phyloP scores from a whole-genome alignment of 495 filamentous ascomycete genomes.

The Hypoxylon lienhwacheense region DNA sequence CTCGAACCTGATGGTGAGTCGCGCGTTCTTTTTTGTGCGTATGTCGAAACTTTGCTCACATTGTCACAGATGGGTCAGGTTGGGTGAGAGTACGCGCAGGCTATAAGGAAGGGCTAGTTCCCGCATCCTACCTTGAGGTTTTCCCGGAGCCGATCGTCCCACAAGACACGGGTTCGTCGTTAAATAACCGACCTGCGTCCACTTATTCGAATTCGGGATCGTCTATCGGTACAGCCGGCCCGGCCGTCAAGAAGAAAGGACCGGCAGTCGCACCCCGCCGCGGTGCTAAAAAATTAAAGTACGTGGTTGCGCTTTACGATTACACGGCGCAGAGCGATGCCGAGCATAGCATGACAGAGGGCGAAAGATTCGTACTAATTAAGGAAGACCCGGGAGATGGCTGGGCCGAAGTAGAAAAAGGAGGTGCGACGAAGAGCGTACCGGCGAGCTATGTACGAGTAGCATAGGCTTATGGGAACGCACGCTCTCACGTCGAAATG shows the following conservation, averaged over 20 bases:
- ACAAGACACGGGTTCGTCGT: slow-evolving; percentile 54
- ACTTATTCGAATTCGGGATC: slow-evolving; percentile 81
- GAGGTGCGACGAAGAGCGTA: slow-evolving; percentile 87
- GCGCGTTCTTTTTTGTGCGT: background rate
- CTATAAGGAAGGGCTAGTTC: slow-evolving; percentile 77
- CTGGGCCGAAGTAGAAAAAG: slow-evolving; percentile 94
- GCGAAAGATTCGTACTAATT: slow-evolving; percentile 87
- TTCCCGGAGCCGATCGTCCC: slow-evolving; percentile 53
- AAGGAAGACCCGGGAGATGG: slow-evolving; percentile 86
- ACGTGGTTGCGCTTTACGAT: slow-evolving; percentile 91
- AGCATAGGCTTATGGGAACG: slow-evolving; percentile 16
- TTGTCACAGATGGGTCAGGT: slow-evolving; percentile 77
- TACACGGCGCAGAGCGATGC: slow-evolving; percentile 83
- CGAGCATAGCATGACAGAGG: slow-evolving; percentile 88
- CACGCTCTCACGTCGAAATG: background rate
- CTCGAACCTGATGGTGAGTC: slow-evolving; percentile 86
- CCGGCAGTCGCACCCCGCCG: slow-evolving; percentile 89
- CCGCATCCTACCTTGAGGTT: slow-evolving; percentile 69
- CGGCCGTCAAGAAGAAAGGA: slow-evolving; percentile 76
- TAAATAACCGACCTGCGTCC: slow-evolving; percentile 57
- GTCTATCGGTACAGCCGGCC: slow-evolving; percentile 58
- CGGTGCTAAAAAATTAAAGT: slow-evolving; percentile 92
- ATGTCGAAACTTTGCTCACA: slow-evolving; percentile 6
- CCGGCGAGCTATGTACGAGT: slow-evolving; percentile 89
- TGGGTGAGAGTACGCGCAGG: slow-evolving; percentile 82